Evolutionary conservation across 2,329 filamentous ascomycete genomes (phyloP).

Genomic region (Dothideomycetidae sp.): DNA sequence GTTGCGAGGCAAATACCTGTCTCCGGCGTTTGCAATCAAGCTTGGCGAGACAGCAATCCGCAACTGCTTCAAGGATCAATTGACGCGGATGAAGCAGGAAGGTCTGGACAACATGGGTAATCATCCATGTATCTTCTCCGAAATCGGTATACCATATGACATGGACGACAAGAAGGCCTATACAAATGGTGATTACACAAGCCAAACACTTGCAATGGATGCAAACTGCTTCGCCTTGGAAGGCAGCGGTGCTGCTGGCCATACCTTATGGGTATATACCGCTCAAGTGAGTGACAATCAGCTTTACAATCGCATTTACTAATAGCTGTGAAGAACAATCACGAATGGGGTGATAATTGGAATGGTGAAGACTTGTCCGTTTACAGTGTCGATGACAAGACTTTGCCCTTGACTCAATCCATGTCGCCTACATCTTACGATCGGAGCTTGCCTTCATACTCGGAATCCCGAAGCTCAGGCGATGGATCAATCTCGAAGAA

Average conservation of each 20-base stretch:
- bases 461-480: constrained; percentile 35
- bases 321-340: constrained; percentile 49
- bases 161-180: constrained; percentile 97
- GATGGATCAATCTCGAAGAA: constrained; percentile 52
- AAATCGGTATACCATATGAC: constrained; percentile 96
- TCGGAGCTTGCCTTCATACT: constrained; percentile 39
- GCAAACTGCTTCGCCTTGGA: constrained; percentile 92
- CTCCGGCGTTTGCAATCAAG: constrained; percentile 82
- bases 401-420: constrained; percentile 37
- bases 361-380: constrained; percentile 96
- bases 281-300: constrained; percentile 39
- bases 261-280: constrained; percentile 80
- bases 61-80: constrained; percentile 81
- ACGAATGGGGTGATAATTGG: constrained; percentile 85
- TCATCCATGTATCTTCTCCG: constrained; percentile 78
- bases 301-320: background rate
- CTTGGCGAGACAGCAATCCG: constrained; percentile 86
- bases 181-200: constrained; percentile 86
- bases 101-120: constrained; percentile 77
- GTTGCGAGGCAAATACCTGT: constrained; percentile 73
- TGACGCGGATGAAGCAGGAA: constrained; percentile 69
- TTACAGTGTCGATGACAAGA: constrained; percentile 67
- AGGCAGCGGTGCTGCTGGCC: constrained; percentile 68
- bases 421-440: constrained; percentile 37
- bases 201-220: constrained; percentile 82